A percentile compares a stretch with the other conserved stretches of the same genome.
These are phyloP conservation scores for Ophiostoma sp. DNA, from an alignment of 2,329 filamentous ascomycete genomes.

Conservation along the genomic window DNA sequence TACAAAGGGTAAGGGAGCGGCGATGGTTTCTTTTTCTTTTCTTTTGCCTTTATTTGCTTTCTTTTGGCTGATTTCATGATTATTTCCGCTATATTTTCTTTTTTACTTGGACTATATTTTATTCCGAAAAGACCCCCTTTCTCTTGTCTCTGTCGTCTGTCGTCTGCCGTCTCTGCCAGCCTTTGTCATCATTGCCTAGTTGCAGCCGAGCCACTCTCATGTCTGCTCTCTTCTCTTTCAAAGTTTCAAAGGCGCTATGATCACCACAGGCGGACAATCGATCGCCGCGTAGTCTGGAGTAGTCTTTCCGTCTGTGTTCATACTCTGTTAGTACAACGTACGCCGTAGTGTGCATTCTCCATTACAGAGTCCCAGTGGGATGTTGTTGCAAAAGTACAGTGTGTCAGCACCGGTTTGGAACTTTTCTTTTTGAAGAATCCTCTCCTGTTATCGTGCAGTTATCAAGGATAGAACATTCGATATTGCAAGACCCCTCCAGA, in stretches of 20 bases:
- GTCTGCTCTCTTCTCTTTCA: background rate
- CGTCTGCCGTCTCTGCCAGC: background rate
- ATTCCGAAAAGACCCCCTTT: background rate
- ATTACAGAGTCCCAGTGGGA: background rate
- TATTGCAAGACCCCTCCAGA: background rate
- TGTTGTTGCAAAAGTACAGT: background rate
- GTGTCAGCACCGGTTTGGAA: background rate
- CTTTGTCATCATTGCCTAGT: constrained; percentile 5
- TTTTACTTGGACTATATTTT: background rate
- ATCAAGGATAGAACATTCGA: background rate
- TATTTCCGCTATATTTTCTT: background rate
- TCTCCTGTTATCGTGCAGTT: background rate
- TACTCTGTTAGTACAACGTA: background rate
- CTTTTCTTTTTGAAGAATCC: background rate
- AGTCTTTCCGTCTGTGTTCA: background rate
- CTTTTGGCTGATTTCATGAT: background rate
- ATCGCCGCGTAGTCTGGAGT: background rate
- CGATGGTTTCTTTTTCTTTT: background rate
- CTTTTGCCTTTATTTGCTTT: background rate
- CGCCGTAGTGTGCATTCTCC: background rate
- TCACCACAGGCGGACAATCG: background rate
- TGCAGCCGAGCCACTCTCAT: background rate
- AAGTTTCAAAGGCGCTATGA: background rate
- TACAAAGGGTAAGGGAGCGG: constrained; percentile 3
- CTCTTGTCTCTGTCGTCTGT: background rate